Percentiles rank a stretch among this genome's conserved stretches.
Conservation (phyloP, 2,329 filamentous ascomycete genomes). For the Aspergillus awamori region DNA sequence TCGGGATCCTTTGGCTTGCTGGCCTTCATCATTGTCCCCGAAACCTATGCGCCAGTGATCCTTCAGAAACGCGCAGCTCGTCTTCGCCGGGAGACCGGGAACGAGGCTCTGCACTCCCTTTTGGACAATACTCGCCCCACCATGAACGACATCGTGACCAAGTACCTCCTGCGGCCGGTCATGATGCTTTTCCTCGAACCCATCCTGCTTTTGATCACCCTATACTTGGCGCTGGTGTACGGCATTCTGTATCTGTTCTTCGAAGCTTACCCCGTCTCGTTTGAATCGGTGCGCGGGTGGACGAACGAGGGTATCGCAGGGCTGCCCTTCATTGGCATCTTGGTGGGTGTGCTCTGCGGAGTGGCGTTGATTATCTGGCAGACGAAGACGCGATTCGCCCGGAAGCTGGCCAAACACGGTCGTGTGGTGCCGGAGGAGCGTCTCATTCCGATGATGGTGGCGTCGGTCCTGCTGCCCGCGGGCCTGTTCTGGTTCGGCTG, state of each 20-base stretch:
- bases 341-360: constrained; percentile 40
- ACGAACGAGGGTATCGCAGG: constrained; percentile 39
- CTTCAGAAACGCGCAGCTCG: constrained; percentile 51
- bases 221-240: constrained; percentile 47
- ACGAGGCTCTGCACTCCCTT: constrained; percentile 50
- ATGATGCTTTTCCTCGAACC: constrained; percentile 54
- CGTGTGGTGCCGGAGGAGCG: constrained; percentile 48
- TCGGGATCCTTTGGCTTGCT: constrained; percentile 46
- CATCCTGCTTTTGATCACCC: constrained; percentile 51
- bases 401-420: constrained; percentile 35
- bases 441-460: constrained; percentile 50
- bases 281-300: constrained; percentile 43
- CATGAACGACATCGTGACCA: constrained; percentile 42
- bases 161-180: constrained; percentile 51
- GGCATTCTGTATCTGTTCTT: constrained; percentile 44
- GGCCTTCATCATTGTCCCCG: constrained; percentile 52
- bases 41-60: constrained; percentile 55
- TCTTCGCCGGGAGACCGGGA: constrained; percentile 51
- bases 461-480: constrained; percentile 44
- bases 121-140: constrained; percentile 48
- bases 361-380: constrained; percentile 41
- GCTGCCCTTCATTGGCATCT: constrained; percentile 43
- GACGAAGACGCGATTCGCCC: constrained; percentile 46
- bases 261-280: constrained; percentile 47
- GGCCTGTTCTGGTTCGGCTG: constrained; percentile 55